Percentiles rank a stretch among this genome's conserved stretches.
Evolutionary conservation across 306 rosid species (phyloP).

Genomic region (Potentilla sterilis): DNA sequence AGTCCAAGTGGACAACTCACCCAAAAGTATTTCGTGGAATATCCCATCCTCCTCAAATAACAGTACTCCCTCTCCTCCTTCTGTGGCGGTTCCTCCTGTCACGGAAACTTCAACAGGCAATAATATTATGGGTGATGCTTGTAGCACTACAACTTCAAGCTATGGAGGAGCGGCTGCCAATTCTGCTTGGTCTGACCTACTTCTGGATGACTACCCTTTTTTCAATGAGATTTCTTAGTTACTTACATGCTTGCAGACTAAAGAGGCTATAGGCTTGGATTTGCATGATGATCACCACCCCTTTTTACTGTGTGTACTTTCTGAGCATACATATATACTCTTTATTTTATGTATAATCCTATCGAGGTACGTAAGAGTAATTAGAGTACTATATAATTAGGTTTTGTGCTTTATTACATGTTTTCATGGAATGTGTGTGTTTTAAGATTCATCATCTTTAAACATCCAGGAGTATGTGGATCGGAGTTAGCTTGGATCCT

Average conservation of each 20-base stretch:
- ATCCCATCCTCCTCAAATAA: slow-evolving; percentile 42
- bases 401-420: background rate
- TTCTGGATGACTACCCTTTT: slow-evolving; percentile 55
- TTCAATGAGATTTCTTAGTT: slow-evolving; percentile 44
- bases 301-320: slow-evolving; percentile 4
- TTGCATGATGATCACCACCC: slow-evolving; percentile 1
- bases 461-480: background rate
- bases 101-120: slow-evolving; percentile 19
- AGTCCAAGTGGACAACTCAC: slow-evolving; percentile 29
- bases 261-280: slow-evolving; percentile 4
- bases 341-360: slow-evolving; percentile 2
- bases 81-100: slow-evolving; percentile 24
- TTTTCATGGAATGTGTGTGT: background rate
- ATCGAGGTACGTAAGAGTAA: background rate
- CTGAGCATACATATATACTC: background rate
- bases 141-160: slow-evolving; percentile 43
- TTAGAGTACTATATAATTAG: background rate
- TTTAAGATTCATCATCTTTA: background rate
- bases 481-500: background rate
- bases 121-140: slow-evolving; percentile 35
- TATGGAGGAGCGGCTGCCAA: slow-evolving; percentile 30
- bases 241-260: background rate
- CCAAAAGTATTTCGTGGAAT: slow-evolving; percentile 42
- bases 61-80: slow-evolving; percentile 40
- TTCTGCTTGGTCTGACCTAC: slow-evolving; percentile 58